Conservation (phyloP, 2,329 filamentous ascomycete genomes). For the Diplodia intermedia region DNA sequence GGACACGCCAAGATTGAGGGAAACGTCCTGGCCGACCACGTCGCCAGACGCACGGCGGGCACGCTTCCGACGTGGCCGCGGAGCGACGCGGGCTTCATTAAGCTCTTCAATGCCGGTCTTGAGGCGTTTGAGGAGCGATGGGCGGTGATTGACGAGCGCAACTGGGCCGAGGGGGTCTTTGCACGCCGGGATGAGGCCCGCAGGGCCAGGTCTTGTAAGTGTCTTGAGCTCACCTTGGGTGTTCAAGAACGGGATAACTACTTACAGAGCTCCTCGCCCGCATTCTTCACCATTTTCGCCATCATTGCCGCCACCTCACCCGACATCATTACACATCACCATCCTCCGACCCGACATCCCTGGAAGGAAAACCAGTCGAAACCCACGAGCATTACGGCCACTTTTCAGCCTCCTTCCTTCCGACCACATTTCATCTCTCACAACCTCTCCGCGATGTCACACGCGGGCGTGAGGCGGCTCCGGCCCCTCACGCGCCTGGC, state of each 20-base stretch:
- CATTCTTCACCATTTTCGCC: neutral
- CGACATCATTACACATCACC: neutral
- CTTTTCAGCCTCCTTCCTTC: no score
- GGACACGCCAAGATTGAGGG: neutral
- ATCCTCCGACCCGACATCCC: neutral
- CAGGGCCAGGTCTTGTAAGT: neutral
- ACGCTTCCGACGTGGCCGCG: neutral
- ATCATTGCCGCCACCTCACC: neutral
- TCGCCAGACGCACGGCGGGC: neutral
- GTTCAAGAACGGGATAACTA: neutral
- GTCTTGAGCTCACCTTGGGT: neutral
- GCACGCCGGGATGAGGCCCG: neutral
- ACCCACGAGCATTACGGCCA: neutral
- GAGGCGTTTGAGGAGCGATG: neutral
- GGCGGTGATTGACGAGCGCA: neutral
- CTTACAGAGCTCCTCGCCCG: neutral
- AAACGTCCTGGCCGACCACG: neutral
- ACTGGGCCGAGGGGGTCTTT: neutral
- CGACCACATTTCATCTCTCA: neutral
- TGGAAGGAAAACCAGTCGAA: no score
- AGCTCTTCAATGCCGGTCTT: neutral
- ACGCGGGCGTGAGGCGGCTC: neutral
- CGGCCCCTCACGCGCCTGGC: constrained; percentile 9
- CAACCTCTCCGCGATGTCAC: neutral
- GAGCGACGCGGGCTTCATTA: neutral